Evolutionary conservation across 2,329 filamentous ascomycete species (phyloP).

Genomic region (Pseudogymnoascus sp.): DNA sequence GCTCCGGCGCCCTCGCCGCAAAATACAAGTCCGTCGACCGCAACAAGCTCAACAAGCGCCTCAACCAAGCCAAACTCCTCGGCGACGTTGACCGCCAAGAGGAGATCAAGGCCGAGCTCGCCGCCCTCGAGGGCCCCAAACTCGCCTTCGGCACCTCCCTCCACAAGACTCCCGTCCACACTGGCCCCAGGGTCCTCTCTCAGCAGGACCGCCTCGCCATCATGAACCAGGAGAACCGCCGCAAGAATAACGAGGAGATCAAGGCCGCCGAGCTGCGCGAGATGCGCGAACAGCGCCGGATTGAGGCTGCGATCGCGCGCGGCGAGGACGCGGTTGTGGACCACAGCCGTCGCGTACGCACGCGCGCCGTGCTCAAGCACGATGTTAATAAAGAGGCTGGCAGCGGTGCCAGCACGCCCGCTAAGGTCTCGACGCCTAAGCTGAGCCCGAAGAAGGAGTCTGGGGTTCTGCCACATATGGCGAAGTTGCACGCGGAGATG

Average conservation of each 20-base stretch:
- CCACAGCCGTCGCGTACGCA: conserved; percentile 55
- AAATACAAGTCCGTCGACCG: conserved; percentile 62
- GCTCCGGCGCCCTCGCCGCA: conserved; percentile 59
- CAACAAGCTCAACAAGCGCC: conserved; percentile 55
- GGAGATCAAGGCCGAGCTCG: conserved; percentile 52
- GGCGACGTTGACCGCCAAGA: conserved; percentile 53
- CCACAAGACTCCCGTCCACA: conserved; percentile 44
- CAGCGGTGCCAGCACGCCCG: conserved; percentile 45
- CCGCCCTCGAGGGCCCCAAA: conserved; percentile 58
- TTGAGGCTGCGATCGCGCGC: conserved; percentile 53
- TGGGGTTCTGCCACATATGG: conserved; percentile 43
- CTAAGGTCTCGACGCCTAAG: conserved; percentile 39
- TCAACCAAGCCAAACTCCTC: conserved; percentile 57
- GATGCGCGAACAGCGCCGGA: conserved; percentile 53
- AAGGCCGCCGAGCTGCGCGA: conserved; percentile 84
- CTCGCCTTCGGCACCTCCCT: conserved; percentile 66
- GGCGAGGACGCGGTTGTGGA: conserved; percentile 56
- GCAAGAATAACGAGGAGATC: conserved; percentile 80
- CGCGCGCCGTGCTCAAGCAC: conserved; percentile 60
- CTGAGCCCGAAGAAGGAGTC: conserved; percentile 35
- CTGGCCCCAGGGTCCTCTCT: conserved; percentile 42
- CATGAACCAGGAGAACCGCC: conserved; percentile 78
- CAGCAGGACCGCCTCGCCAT: conserved; percentile 79
- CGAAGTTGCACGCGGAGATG: conserved; percentile 46
- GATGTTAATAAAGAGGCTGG: conserved; percentile 45